phyloP scores from a whole-genome alignment of 176 grass and related monocot species.

The Secale cereale region DNA sequence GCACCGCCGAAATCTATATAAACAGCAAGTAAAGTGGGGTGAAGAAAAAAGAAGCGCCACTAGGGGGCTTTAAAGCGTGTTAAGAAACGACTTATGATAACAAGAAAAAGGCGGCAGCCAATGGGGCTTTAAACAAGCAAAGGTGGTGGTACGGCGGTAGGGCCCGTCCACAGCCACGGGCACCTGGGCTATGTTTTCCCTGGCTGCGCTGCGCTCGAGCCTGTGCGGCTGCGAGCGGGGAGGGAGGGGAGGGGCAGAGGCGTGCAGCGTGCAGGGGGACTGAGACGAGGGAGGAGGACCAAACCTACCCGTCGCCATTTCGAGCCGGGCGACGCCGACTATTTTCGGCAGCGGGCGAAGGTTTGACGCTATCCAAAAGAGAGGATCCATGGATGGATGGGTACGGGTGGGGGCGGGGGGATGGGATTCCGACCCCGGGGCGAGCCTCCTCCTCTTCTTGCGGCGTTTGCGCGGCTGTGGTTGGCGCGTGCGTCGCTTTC shows the following conservation, averaged over 20 bases:
- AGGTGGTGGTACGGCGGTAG: neutral
- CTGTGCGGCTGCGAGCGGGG: neutral
- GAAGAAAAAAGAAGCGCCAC: neutral
- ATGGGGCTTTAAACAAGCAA: constrained; percentile 5
- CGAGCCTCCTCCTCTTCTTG: neutral
- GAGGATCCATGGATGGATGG: neutral
- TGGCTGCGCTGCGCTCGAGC: neutral
- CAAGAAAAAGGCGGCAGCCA: neutral
- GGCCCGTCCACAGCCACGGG: neutral
- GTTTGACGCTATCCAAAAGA: neutral
- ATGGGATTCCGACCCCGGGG: neutral
- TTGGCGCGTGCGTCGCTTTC: neutral
- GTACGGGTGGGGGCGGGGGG: neutral
- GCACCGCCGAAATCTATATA: neutral
- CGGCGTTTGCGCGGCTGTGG: neutral
- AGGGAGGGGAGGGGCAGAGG: neutral
- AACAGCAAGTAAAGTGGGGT: neutral
- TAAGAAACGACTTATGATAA: neutral
- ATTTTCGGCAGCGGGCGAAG: constrained; percentile 31
- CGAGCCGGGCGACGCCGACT: neutral
- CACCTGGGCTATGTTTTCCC: neutral
- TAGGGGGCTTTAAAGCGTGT: neutral
- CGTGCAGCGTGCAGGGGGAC: neutral
- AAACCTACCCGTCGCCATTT: neutral
- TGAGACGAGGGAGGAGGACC: neutral